These are phyloP conservation scores for Mucor velutinosus DNA, from an alignment of 371 early-diverging fungal species.

Conservation along the genomic window DNA sequence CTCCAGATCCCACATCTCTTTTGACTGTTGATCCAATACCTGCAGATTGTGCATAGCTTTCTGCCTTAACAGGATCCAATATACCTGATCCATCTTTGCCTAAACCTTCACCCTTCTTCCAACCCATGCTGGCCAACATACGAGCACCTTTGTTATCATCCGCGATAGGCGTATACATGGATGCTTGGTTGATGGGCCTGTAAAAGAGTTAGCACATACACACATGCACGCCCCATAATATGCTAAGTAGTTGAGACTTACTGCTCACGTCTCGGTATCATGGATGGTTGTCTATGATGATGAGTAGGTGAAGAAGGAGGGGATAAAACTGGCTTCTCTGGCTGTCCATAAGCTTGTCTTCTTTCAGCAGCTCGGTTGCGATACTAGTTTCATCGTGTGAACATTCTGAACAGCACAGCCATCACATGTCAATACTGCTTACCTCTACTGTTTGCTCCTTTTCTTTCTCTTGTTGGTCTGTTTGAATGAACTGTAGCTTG, in stretches of 20 bases:
- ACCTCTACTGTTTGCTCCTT: conserved; percentile 32
- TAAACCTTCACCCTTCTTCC: conserved; percentile 49
- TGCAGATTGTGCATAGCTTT: conserved; percentile 41
- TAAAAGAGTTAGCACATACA: too few species aligned
- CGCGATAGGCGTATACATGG: conserved; percentile 33
- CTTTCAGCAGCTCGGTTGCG: conserved; percentile 73
- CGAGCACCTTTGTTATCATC: conserved; percentile 48
- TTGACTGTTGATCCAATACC: conserved; percentile 28
- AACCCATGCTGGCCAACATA: conserved; percentile 49
- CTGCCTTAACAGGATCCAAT: conserved; percentile 43
- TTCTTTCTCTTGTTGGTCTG: conserved; percentile 16
- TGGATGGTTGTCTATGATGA: conserved; percentile 7
- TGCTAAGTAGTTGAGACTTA: neutral
- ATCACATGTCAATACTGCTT: conserved; percentile 6
- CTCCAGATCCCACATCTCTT: conserved; percentile 9
- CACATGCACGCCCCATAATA: too few species aligned
- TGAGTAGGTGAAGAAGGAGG: conserved; percentile 16
- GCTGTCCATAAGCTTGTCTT: conserved; percentile 66
- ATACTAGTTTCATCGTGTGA: conserved; percentile 34
- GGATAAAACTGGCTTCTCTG: conserved; percentile 44
- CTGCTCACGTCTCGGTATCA: conserved; percentile 9
- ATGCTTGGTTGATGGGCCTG: conserved; percentile 10
- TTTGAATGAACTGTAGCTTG: conserved; percentile 28
- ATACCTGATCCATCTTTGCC: conserved; percentile 47
- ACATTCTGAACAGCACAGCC: too few species aligned